Evolutionary conservation across 2,329 filamentous ascomycete genomes (phyloP).

Genomic region (Pseudogymnoascus pannorum): DNA sequence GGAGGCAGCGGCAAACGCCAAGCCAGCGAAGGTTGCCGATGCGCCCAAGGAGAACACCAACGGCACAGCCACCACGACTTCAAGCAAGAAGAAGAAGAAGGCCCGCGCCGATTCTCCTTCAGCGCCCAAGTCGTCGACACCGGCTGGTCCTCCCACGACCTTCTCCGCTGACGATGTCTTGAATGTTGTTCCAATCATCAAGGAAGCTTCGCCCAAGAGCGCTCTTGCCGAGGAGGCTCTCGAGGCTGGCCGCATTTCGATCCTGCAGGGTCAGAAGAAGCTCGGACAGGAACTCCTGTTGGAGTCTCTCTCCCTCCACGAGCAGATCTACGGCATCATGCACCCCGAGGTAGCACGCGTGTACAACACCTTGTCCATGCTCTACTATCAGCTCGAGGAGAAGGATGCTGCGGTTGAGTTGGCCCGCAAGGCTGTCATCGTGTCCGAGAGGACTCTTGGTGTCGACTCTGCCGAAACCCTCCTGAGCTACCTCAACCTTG

Average conservation of each 20-base stretch:
- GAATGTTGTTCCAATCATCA: conserved; percentile 89
- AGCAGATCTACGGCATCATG: conserved; percentile 96
- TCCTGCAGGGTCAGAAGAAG: conserved; percentile 90
- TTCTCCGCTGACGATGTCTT: conserved; percentile 82
- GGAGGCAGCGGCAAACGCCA: conserved; percentile 27
- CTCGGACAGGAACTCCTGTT: conserved; percentile 90
- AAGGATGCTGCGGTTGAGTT: conserved; percentile 93
- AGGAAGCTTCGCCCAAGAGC: conserved; percentile 88
- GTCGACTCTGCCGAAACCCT: conserved; percentile 91
- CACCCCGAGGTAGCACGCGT: conserved; percentile 93
- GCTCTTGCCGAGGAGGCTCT: conserved; percentile 89
- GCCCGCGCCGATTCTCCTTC: conserved; percentile 43
- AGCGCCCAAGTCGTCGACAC: conserved; percentile 22
- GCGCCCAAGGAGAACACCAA: conserved; percentile 37
- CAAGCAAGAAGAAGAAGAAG: conserved; percentile 51
- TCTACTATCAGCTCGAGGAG: conserved; percentile 97
- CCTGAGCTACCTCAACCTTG: conserved; percentile 91
- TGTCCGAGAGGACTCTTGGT: conserved; percentile 88
- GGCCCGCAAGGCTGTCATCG: conserved; percentile 91
- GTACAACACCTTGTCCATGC: conserved; percentile 89
- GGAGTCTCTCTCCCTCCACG: conserved; percentile 92
- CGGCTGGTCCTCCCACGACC: conserved; percentile 43
- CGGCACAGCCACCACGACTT: conserved; percentile 21
- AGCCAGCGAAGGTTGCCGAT: conserved; percentile 26
- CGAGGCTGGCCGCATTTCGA: conserved; percentile 92